Evolutionary conservation across 2,329 filamentous ascomycete genomes (phyloP).

Genomic region (Keithomyces neogunnii): DNA sequence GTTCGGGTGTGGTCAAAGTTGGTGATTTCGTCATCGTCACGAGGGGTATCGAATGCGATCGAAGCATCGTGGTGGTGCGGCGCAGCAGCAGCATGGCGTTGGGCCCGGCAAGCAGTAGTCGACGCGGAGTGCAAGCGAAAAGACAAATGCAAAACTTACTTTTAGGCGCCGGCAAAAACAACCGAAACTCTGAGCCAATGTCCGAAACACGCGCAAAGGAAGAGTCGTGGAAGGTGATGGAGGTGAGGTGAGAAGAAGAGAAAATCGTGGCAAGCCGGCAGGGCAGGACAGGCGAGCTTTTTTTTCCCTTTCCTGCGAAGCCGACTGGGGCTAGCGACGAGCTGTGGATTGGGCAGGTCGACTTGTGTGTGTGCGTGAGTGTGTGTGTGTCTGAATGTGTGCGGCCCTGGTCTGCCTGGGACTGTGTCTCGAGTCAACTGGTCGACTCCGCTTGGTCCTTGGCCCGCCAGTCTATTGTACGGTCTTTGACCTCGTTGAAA

Average conservation of each 20-base stretch:
- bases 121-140: neutral
- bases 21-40: conserved; percentile 10
- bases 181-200: conserved; percentile 34
- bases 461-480: neutral
- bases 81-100: neutral
- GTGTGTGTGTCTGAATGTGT: neutral
- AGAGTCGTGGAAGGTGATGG: conserved; percentile 32
- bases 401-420: neutral
- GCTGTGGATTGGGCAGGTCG: conserved; percentile 12
- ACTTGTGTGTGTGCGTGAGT: too few relatives aligned
- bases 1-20: neutral
- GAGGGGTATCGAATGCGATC: conserved; percentile 10
- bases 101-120: conserved; percentile 1
- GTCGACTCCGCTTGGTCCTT: too few relatives aligned
- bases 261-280: conserved; percentile 25
- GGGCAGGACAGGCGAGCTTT: conserved; percentile 26
- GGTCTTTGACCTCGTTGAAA: too few relatives aligned
- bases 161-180: conserved; percentile 45
- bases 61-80: neutral
- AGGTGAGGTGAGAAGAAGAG: conserved; percentile 16
- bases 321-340: conserved; percentile 11
- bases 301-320: conserved; percentile 19
- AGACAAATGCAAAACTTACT: conserved; percentile 33
- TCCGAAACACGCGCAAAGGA: conserved; percentile 39
- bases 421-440: too few relatives aligned